phyloP scores from a whole-genome alignment of 768 basidiomycete species.

The Lanmaoa pseudosensibilis region DNA sequence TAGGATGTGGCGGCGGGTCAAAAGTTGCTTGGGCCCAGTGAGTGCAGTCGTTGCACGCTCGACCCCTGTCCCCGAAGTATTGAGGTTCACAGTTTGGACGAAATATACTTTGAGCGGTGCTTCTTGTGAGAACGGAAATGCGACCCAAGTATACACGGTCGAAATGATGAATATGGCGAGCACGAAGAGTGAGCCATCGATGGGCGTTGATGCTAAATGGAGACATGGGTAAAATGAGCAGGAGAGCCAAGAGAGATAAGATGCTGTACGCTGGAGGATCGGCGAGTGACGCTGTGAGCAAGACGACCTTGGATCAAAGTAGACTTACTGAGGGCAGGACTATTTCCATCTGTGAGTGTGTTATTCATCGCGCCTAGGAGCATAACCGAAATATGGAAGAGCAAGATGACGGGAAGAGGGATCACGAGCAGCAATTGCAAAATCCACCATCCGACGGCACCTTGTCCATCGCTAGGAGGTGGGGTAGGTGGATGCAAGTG shows the following conservation, averaged over 20 bases:
- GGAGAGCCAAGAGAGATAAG: conserved; percentile 45
- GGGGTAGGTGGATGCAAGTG: conserved; percentile 5
- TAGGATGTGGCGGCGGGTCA: too few relatives aligned
- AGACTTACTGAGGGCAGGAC: conserved; percentile 46
- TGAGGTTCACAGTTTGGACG: conserved; percentile 56
- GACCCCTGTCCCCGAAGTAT: conserved; percentile 22
- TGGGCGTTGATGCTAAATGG: conserved; percentile 63
- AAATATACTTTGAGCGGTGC: conserved; percentile 73
- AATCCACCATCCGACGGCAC: conserved; percentile 53
- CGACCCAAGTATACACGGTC: conserved; percentile 43
- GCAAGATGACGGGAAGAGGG: conserved; percentile 51
- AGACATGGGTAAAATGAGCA: conserved; percentile 58
- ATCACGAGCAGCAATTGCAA: conserved; percentile 55
- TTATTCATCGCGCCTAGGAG: conserved; percentile 51
- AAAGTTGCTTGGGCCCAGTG: conserved; percentile 44
- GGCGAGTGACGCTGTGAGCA: background rate
- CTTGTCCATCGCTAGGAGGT: conserved; percentile 10
- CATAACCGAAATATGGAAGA: conserved; percentile 51
- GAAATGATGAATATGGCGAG: conserved; percentile 44
- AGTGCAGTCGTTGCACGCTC: conserved; percentile 44
- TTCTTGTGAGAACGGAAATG: conserved; percentile 62
- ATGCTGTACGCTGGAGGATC: conserved; percentile 47
- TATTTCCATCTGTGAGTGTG: conserved; percentile 63
- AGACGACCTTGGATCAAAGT: background rate
- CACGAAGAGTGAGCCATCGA: conserved; percentile 35